Conservation (phyloP, 345 rosid species). For the Camelina hispida region DNA sequence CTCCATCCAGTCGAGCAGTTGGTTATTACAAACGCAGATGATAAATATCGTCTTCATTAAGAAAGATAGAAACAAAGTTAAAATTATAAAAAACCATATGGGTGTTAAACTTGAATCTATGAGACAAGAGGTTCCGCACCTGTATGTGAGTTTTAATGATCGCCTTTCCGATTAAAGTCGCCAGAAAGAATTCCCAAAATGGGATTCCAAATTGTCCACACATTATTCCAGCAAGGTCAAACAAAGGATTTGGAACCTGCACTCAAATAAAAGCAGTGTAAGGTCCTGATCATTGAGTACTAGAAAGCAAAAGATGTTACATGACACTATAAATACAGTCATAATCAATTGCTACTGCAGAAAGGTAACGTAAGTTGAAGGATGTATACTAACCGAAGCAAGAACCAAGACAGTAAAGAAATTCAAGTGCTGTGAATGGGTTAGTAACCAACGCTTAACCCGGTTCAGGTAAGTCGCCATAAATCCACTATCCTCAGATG, state of each 20-base stretch:
- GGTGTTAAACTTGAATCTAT: not conserved
- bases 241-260: slow-evolving; percentile 97
- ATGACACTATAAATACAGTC: not conserved
- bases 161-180: slow-evolving; percentile 94
- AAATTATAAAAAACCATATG: not conserved
- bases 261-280: slow-evolving; percentile 14
- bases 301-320: not conserved
- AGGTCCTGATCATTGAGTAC: not conserved
- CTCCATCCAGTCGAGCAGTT: slow-evolving; percentile 94
- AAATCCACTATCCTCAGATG: slow-evolving; percentile 65
- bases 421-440: slow-evolving; percentile 82
- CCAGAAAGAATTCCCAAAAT: slow-evolving; percentile 86
- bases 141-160: slow-evolving; percentile 93
- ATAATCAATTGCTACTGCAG: slow-evolving; percentile 1
- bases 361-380: slow-evolving; percentile 2
- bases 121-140: no score
- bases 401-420: slow-evolving; percentile 89
- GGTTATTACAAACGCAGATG: slow-evolving; percentile 90
- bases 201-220: slow-evolving; percentile 97
- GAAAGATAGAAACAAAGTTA: slow-evolving; percentile 14
- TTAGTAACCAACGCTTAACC: slow-evolving; percentile 68
- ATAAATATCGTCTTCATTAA: slow-evolving; percentile 76
- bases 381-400: slow-evolving; percentile 79
- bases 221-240: slow-evolving; percentile 99
- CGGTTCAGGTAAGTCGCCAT: slow-evolving; percentile 55